These are phyloP conservation scores for Ustilago shanxiensis DNA, from an alignment of 1,284 basidiomycete genomes.

Conservation along the genomic window DNA sequence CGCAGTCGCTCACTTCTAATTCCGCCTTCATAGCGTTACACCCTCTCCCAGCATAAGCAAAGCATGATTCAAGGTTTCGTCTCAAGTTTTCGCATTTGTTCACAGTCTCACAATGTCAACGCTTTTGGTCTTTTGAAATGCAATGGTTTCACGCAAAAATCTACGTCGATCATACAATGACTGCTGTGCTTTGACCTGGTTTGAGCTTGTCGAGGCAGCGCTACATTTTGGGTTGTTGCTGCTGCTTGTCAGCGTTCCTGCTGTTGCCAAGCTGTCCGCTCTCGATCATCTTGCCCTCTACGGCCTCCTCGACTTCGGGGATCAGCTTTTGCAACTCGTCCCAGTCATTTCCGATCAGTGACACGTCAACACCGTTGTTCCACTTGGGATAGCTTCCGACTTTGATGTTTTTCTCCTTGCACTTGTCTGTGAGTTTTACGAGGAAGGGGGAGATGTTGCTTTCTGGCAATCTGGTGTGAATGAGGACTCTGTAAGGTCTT, in stretches of 20 bases:
- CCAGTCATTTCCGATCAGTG: conserved; percentile 79
- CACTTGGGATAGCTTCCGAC: conserved; percentile 80
- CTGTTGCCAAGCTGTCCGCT: conserved; percentile 70
- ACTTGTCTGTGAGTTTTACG: conserved; percentile 80
- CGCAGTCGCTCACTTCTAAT: neutral
- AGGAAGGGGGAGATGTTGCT: conserved; percentile 86
- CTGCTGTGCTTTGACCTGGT: no score
- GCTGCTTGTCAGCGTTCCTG: conserved; percentile 1
- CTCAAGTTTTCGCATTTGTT: no score
- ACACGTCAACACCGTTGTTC: conserved; percentile 77
- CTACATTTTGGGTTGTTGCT: conserved; percentile 34
- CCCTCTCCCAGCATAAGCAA: neutral
- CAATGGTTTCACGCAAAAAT: neutral
- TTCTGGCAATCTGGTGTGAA: conserved; percentile 78
- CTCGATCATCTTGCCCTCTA: conserved; percentile 73
- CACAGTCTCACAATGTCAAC: no score
- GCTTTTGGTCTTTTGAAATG: neutral
- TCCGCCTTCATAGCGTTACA: neutral
- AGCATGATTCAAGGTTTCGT: neutral
- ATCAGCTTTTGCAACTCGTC: conserved; percentile 35
- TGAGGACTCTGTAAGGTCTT: conserved; percentile 57
- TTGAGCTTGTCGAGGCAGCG: neutral
- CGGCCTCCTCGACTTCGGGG: conserved; percentile 71
- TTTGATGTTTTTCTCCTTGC: conserved; percentile 81
- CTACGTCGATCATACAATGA: neutral